phyloP scores from a whole-genome alignment of 257 asterid genomes.

The Solanum sejunctum region DNA sequence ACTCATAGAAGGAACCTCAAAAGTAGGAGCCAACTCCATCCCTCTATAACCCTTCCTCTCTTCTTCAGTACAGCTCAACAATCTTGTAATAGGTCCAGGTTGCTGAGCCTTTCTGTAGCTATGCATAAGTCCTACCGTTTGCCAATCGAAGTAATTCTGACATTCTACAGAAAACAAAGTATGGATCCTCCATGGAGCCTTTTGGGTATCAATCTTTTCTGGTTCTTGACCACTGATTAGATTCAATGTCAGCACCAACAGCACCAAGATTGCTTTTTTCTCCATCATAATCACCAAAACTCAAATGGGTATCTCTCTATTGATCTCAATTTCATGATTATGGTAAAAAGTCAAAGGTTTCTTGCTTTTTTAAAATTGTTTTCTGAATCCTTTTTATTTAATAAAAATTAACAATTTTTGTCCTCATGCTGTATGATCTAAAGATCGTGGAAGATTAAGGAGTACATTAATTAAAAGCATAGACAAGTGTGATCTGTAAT shows the following conservation, averaged over 20 bases:
- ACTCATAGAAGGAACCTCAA: slow-evolving; percentile 95
- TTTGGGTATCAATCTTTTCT: slow-evolving; percentile 12
- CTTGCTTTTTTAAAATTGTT: not conserved
- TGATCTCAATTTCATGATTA: slow-evolving; percentile 4
- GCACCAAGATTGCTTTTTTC: slow-evolving; percentile 8
- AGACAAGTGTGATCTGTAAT: not conserved
- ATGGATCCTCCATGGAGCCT: slow-evolving; percentile 74
- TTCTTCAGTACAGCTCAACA: slow-evolving; percentile 79
- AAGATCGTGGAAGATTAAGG: not conserved
- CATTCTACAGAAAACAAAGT: slow-evolving; percentile 94
- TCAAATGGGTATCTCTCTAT: slow-evolving; percentile 6
- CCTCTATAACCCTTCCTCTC: slow-evolving; percentile 59
- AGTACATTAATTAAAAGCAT: not conserved
- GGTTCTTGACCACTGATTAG: slow-evolving; percentile 17
- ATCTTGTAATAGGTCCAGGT: slow-evolving; percentile 90
- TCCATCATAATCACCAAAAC: slow-evolving; percentile 17
- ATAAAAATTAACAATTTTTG: not conserved
- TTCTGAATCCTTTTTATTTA: not conserved
- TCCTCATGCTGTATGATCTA: not conserved
- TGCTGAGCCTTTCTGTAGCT: slow-evolving; percentile 68
- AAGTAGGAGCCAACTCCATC: slow-evolving; percentile 91
- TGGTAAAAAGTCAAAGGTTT: not conserved
- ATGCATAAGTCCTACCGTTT: slow-evolving; percentile 91
- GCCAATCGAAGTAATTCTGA: slow-evolving; percentile 97
- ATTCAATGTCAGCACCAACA: slow-evolving; percentile 13